Base-by-base conservation (phyloP, 2,329 filamentous ascomycete species). In the Colletotrichum sp. region DNA sequence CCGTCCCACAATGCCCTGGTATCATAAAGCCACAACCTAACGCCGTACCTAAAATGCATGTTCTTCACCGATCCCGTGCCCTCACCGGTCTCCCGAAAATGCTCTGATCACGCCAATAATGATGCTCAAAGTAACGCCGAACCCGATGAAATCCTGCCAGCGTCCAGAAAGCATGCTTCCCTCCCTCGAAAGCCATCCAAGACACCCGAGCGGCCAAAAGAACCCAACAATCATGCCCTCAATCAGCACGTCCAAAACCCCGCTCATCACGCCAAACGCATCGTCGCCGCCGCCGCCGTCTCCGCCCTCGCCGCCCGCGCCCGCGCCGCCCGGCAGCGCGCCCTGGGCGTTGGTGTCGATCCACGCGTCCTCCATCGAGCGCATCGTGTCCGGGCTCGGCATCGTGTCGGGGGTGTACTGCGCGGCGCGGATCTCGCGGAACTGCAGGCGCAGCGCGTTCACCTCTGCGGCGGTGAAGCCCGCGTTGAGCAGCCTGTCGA, bases 211-310 rank as follows among this genome's bases (percentile, higher is more conserved):
- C 6, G 97, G 97, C 92, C 96, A 99, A 83, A 99, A 94, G 88
- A 99, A 99, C 1, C 97, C 97, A 81, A 97, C 95, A 75, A 98
- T 87, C 84, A 97, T 95, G 6, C 96, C 97, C 85, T 93, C 95
- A 75, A 99, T 89, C 87, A 98, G 92, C 81, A 98, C 93, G 81
- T 99, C 96, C 60, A 98, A 87, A 13, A 94, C 90, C 1, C 91
- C 92, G 18, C 84, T 80, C 66, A 87, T 85, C 32, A 69, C 68
- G n/a, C 85, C 85, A 3, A 85, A 81, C 18, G 87, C 84, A 71
- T 90, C 88, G 30, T 88, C 88, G 30, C 85, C 87, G 85, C 84
- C n/a, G 80, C 78, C 81, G 62, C 84, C 82, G 6, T 84, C 83
- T 30, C 81, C 82, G 13, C 81, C 59, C 30, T 59, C 21, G 21